Conservation (phyloP, 2,329 filamentous ascomycete genomes). For the Colletotrichum tofieldiae region DNA sequence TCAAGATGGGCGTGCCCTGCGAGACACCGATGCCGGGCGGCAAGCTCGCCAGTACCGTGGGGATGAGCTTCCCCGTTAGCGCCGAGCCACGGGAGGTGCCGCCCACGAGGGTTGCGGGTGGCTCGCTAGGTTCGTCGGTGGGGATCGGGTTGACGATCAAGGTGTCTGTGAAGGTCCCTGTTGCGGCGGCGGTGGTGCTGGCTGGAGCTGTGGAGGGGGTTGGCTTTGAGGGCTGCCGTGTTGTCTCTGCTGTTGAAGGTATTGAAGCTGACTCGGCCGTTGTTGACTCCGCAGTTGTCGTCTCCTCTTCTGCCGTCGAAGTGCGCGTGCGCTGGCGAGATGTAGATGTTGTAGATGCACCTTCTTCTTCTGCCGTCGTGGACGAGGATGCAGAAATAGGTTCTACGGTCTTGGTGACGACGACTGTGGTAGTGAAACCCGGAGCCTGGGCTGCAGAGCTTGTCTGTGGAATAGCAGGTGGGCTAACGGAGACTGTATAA, state of each 20-base stretch:
- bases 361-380: slow-evolving; percentile 2
- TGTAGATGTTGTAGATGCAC: slow-evolving; percentile 36
- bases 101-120: not conserved
- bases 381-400: slow-evolving; percentile 18
- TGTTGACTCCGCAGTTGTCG: not conserved
- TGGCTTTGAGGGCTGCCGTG: not conserved
- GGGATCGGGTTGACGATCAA: slow-evolving; percentile 36
- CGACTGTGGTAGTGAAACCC: slow-evolving; percentile 26
- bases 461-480: slow-evolving; percentile 16
- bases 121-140: slow-evolving; percentile 20
- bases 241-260: not conserved
- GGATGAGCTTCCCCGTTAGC: not conserved
- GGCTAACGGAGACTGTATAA: slow-evolving; percentile 38
- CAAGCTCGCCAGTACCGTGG: not conserved
- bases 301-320: slow-evolving; percentile 12
- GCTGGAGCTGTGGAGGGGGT: not conserved
- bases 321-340: slow-evolving; percentile 17
- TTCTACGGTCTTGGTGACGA: slow-evolving; percentile 33
- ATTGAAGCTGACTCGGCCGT: not conserved
- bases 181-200: not conserved
- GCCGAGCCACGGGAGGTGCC: not conserved
- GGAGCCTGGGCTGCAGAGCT: not conserved
- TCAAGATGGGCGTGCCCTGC: slow-evolving; percentile 45
- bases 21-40: not conserved
- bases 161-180: slow-evolving; percentile 33